These are phyloP conservation scores for Conticribra guillardii DNA, from an alignment of 108 stramenopile genomes.

Conservation along the genomic window DNA sequence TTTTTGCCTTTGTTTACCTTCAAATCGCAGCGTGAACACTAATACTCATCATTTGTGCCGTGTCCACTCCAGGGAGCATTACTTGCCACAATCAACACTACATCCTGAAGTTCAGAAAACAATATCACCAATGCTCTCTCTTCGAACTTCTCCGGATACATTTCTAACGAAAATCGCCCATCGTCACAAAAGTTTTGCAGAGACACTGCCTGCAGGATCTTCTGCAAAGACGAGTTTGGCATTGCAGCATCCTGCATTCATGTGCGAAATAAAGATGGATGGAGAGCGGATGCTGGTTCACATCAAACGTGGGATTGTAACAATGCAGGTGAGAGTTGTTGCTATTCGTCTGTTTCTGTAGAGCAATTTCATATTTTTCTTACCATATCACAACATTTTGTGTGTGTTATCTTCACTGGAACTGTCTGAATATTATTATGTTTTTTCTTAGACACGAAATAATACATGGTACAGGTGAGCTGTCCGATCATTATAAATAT, in stretches of 20 bases:
- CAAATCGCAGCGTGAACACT: not conserved
- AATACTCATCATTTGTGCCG: not conserved
- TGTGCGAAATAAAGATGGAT: slow-evolving; percentile 84
- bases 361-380: too few relatives aligned
- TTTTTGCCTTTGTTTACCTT: too few relatives aligned
- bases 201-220: slow-evolving; percentile 31
- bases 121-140: slow-evolving; percentile 78
- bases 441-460: slow-evolving; percentile 29
- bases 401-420: not conserved
- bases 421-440: not conserved
- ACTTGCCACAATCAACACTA: slow-evolving; percentile 39
- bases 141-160: slow-evolving; percentile 59
- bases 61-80: slow-evolving; percentile 16
- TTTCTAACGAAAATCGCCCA: slow-evolving; percentile 54
- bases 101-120: slow-evolving; percentile 60
- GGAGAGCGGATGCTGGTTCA: slow-evolving; percentile 84
- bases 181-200: slow-evolving; percentile 50
- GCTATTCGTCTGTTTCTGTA: too few relatives aligned
- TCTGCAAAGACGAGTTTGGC: slow-evolving; percentile 49
- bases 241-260: slow-evolving; percentile 74
- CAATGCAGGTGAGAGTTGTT: slow-evolving; percentile 47
- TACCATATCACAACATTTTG: not conserved
- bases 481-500: not conserved
- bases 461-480: slow-evolving; percentile 46
- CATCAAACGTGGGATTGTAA: slow-evolving; percentile 62